Evolutionary conservation across 2,329 filamentous ascomycete genomes (phyloP).

Genomic region (Exophiala aquamarina): DNA sequence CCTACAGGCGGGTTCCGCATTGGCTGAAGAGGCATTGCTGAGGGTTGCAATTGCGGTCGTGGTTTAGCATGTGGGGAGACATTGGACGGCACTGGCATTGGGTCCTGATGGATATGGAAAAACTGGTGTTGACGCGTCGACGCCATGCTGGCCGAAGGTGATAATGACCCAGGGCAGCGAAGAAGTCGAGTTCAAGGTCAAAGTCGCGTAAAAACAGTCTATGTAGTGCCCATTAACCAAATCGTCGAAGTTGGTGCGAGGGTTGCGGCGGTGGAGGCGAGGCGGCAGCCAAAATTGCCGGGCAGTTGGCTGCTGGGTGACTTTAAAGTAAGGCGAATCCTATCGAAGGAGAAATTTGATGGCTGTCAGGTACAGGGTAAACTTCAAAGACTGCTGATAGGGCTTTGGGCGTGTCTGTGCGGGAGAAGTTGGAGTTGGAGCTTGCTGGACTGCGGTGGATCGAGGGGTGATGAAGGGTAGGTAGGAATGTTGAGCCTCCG

Average conservation of each 20-base stretch:
- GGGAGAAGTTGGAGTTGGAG: constrained; percentile 6
- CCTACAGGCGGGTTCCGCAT: constrained; percentile 39
- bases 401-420: constrained; percentile 24
- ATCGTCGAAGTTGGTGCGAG: neutral
- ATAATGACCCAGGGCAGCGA: constrained; percentile 12
- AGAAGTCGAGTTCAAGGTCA: constrained; percentile 13
- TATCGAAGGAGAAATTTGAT: constrained; percentile 20
- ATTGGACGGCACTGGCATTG: constrained; percentile 44
- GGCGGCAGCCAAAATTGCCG: no score
- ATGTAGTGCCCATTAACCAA: constrained; percentile 17
- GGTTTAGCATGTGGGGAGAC: constrained; percentile 30
- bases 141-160: constrained; percentile 23
- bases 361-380: constrained; percentile 10
- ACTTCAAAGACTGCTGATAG: constrained; percentile 10
- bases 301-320: neutral
- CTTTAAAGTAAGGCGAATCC: neutral
- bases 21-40: constrained; percentile 48
- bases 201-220: constrained; percentile 20
- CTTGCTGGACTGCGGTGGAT: constrained; percentile 16
- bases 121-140: constrained; percentile 41
- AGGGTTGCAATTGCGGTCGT: constrained; percentile 50
- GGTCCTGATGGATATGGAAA: constrained; percentile 62
- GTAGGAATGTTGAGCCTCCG: constrained; percentile 15
- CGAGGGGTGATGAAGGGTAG: constrained; percentile 8
- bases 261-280: no score